Base-by-base conservation (phyloP, 2,329 filamentous ascomycete genomes). In the Fusarium subglutinans region DNA sequence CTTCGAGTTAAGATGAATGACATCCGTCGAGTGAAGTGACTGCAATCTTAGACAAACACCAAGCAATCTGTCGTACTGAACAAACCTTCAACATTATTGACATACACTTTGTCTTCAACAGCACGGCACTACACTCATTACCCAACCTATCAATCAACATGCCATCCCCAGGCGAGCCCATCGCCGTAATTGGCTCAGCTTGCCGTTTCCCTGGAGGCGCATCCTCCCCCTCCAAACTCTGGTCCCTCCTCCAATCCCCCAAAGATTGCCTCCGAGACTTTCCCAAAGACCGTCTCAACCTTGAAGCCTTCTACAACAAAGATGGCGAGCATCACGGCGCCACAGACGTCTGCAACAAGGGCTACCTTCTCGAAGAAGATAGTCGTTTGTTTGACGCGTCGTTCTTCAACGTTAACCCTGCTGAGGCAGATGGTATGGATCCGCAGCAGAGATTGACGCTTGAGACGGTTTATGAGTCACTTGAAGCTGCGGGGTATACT, bases 401-500 rank as follows among this genome's bases (percentile, higher is more conserved):
- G 4, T 83, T 86, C 70, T 86, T 86, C 71, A 77, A 79, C 24
- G 82, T 86, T 45, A 81, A 76, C 2, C 79, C 80, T 5, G 65
- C 80, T 20, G 84, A 86, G 61, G 82, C 82, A 18, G 76, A 77
- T 41, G 77, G 73, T 35, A 79, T 85, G 69, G 84, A 86, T 54
- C 84, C 84, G 2, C 84, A 86, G 68, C 83, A 85, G 66, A 77
- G 84, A 3, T 79, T 81, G 65, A 73, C 83, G 22, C 78, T 85
- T 9, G 83, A 86, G 58, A 80, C 83, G 0, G 78, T 79, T n/a
- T 85, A 82, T 56, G 84, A 86, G 60, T 81, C 83, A 2, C 72
- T 89, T 6, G 83, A 82, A 47, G 76, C 76, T 7, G 80, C 79
- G 5, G 83, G 83, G n/a, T 43, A 81, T 6, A 69, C 78, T 2